A percentile compares a stretch with the other conserved stretches of the same genome.
These are phyloP conservation scores for Psidium friedrichsthalianum DNA, from an alignment of 345 rosid species.

Conservation along the genomic window DNA sequence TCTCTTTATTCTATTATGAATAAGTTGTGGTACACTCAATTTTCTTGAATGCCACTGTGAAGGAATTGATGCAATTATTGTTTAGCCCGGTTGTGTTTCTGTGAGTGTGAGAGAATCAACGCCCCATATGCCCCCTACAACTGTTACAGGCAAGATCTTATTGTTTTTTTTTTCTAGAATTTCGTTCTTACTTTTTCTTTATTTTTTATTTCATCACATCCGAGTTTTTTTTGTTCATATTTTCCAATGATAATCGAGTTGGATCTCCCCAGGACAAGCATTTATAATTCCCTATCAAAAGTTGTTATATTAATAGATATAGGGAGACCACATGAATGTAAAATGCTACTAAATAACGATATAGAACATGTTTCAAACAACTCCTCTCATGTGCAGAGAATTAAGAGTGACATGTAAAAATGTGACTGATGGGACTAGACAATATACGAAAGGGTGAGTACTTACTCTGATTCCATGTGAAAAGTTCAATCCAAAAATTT, in stretches of 20 bases:
- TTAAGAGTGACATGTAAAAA: neutral
- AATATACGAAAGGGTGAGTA: no score
- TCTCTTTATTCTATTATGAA: neutral
- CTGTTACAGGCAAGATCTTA: neutral
- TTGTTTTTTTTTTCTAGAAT: neutral
- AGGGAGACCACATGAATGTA: neutral
- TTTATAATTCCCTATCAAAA: neutral
- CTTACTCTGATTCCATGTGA: no score
- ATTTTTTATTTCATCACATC: neutral
- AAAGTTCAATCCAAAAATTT: neutral
- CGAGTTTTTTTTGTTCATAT: neutral
- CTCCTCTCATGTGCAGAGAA: no score
- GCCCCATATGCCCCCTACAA: slow-evolving; percentile 3
- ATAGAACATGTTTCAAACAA: neutral
- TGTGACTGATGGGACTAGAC: neutral
- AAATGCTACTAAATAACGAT: neutral
- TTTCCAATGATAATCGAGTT: neutral
- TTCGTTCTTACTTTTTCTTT: no score
- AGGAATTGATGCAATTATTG: slow-evolving; percentile 17
- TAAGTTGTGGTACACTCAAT: neutral
- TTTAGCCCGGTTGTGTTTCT: neutral
- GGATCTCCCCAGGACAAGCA: neutral
- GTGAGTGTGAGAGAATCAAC: slow-evolving; percentile 4
- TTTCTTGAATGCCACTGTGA: neutral
- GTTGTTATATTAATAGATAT: neutral